Percentiles rank a stretch among this genome's conserved stretches.
These are phyloP conservation scores for Strobilomyces dryophilus DNA, from an alignment of 768 basidiomycete species.

Conservation along the genomic window DNA sequence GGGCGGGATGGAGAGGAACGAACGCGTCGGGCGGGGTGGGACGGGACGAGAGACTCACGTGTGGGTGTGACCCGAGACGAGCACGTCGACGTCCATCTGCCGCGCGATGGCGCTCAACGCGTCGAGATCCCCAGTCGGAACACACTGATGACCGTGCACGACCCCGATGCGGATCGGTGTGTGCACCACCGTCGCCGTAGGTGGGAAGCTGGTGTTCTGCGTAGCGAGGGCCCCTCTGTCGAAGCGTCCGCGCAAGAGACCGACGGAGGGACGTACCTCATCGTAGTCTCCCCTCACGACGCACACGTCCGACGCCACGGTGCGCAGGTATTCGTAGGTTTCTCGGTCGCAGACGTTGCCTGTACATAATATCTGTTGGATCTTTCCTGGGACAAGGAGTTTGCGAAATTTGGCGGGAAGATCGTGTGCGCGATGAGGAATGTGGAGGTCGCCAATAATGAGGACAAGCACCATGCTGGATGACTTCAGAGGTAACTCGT, in stretches of 20 bases:
- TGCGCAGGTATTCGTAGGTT: constrained; percentile 93
- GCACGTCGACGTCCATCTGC: constrained; percentile 97
- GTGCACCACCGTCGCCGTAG: constrained; percentile 77
- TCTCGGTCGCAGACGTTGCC: constrained; percentile 98
- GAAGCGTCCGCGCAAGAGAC: neutral
- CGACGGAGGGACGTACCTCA: constrained; percentile 53
- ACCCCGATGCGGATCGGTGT: constrained; percentile 87
- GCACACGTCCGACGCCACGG: constrained; percentile 89
- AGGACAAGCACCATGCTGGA: constrained; percentile 74
- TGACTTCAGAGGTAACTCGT: constrained; percentile 7
- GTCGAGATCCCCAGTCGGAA: constrained; percentile 90
- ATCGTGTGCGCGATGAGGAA: constrained; percentile 86
- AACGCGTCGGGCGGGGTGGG: neutral
- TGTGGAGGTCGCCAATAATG: constrained; percentile 95
- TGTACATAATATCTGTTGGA: constrained; percentile 95
- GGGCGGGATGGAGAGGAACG: neutral
- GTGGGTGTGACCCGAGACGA: constrained; percentile 92
- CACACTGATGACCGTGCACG: constrained; percentile 90
- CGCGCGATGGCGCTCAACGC: constrained; percentile 84
- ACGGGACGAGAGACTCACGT: constrained; percentile 49
- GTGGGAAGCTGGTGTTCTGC: constrained; percentile 68
- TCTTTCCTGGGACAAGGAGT: constrained; percentile 92
- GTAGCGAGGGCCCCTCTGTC: neutral
- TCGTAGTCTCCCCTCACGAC: constrained; percentile 95
- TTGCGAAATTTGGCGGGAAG: constrained; percentile 97